These are phyloP conservation scores for Hordeum pubiflorum DNA, from an alignment of 202 grass and related monocot genomes.

Conservation along the genomic window DNA sequence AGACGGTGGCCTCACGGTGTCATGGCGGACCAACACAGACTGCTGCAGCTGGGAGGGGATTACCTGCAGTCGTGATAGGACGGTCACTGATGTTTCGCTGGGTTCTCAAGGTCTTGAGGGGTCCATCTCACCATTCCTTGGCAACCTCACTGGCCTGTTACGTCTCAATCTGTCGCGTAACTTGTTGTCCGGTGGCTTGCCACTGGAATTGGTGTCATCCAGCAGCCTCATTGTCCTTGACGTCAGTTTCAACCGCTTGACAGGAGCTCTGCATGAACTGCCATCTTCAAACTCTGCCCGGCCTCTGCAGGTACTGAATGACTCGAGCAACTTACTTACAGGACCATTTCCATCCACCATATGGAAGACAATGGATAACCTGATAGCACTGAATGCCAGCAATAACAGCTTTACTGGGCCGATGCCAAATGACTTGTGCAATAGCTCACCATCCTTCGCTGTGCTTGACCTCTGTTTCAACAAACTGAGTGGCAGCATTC, in stretches of 20 bases:
- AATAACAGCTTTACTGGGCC: conserved; percentile 34
- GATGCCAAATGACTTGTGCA: conserved; percentile 2
- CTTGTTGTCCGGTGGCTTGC: conserved; percentile 19
- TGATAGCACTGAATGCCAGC: conserved; percentile 21
- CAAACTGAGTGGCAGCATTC: conserved; percentile 9
- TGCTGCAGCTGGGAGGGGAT: conserved; percentile 42
- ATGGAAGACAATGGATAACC: background rate
- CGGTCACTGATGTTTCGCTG: conserved; percentile 16
- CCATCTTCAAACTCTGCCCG: background rate
- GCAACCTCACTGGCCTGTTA: conserved; percentile 25
- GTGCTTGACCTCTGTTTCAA: conserved; percentile 28
- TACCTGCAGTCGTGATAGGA: conserved; percentile 15
- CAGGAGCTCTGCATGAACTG: background rate
- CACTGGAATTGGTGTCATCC: conserved; percentile 20
- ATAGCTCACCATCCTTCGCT: background rate
- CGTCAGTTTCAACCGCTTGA: conserved; percentile 38
- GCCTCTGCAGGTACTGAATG: conserved; percentile 31
- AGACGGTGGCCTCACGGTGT: background rate
- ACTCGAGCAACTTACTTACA: conserved; percentile 37
- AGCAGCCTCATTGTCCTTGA: conserved; percentile 26
- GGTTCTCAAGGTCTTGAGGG: conserved; percentile 28
- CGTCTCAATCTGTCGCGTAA: conserved; percentile 32
- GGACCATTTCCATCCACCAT: conserved; percentile 21
- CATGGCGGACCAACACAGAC: background rate
- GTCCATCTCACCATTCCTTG: conserved; percentile 22